Percentiles rank a stretch among this genome's conserved stretches.
phyloP scores from a whole-genome alignment of 106 monocot genomes.

The Dioscorea alata region DNA sequence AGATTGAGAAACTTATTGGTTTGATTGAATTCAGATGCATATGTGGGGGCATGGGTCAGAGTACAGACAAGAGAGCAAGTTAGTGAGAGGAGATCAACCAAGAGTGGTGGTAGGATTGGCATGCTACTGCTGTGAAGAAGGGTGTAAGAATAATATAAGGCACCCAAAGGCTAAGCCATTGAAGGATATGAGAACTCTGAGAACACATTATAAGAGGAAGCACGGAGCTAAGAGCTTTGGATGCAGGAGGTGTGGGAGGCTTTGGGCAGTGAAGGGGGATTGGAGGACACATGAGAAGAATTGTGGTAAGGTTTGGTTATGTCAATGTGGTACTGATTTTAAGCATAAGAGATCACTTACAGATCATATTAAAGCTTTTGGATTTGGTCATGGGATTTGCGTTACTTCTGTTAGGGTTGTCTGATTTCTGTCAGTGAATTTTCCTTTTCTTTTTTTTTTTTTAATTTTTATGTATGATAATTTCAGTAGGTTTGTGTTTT shows the following conservation, averaged over 20 bases:
- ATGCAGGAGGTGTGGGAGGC: not conserved
- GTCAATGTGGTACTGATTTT: not conserved
- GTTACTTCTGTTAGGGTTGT: too few species aligned
- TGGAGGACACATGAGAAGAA: conserved; percentile 7
- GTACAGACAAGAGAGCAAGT: not conserved
- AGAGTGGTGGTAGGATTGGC: too few species aligned
- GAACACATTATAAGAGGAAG: conserved; percentile 2
- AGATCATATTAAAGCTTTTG: not conserved
- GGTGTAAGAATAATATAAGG: conserved; percentile 1
- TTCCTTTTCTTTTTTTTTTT: too few species aligned
- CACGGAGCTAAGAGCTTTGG: not conserved
- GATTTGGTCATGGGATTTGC: not conserved
- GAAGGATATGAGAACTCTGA: conserved; percentile 2
- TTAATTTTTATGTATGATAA: too few species aligned
- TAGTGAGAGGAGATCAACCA: not conserved
- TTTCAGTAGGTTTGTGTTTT: too few species aligned
- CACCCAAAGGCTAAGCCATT: conserved; percentile 1
- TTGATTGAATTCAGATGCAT: not conserved
- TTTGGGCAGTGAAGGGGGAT: not conserved
- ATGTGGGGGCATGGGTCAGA: conserved; percentile 3
- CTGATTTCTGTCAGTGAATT: too few species aligned
- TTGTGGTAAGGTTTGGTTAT: not conserved
- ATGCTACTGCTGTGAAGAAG: not conserved
- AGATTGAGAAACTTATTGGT: not conserved
- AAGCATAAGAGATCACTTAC: not conserved